Base-by-base conservation (phyloP, 2,329 filamentous ascomycete genomes). In the Phialocephala subalpina region DNA sequence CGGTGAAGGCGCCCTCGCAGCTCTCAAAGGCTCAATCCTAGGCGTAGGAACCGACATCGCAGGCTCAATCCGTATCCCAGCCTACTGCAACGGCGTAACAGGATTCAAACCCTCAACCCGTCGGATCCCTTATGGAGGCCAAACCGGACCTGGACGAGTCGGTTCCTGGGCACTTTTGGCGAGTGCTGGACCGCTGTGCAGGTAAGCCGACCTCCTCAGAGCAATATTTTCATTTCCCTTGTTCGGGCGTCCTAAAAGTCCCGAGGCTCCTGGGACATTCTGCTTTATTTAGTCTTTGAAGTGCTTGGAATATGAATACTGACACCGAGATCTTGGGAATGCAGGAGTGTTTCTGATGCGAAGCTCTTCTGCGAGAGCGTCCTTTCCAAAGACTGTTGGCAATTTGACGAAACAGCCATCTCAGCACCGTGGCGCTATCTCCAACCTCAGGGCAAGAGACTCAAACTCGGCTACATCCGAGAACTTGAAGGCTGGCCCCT, bases 401-500 rank as follows among this genome's bases (percentile, higher is more conserved):
- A 69, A 1, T 78, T 81, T 29, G 85, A 87, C 42, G 73, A 77
- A 0, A 76, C 77, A 0, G 79, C 77, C 0, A 60, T 82, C 0
- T 78, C 79, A 11, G 74, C 81, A 0, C 83, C 83, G 0, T 88
- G 86, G 86, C 77, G 80, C 25, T 62, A 55, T 0, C 66, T 78
- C 0, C 72, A 42, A 1, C 69, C 22, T 11, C n/a, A 49, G 2
- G 36, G 64, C 3, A 72, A 75, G 53, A 60, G 36, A 18, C 67
- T 87, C 4, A 79, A 77, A 0, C 81, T 88, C 38, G 86, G 86
- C 0, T 69, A 87, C 0, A 70, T 86, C 8, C 66, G 80, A 1
- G 83, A 83, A 53, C 82, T 85, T 67, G 75, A 79, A 0, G 74
- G 81, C 1, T 82, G 82, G 35, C 83, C 83, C 0, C 75, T 87